phyloP scores from a whole-genome alignment of 139 green algal genomes.

The Closterium sp. region DNA sequence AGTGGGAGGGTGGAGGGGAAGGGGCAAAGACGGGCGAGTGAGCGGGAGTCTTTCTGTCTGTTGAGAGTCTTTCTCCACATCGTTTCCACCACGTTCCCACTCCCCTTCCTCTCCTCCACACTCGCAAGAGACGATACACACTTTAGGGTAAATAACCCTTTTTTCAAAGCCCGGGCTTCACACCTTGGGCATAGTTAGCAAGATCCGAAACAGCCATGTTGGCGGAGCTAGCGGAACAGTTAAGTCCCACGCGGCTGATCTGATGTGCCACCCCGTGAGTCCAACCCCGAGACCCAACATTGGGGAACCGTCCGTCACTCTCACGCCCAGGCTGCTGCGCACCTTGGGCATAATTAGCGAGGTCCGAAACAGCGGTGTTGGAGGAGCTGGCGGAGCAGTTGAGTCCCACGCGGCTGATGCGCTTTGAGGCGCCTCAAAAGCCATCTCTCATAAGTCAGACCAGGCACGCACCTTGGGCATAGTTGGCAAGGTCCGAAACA shows the following conservation, averaged over 20 bases:
- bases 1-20: neutral
- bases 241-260: neutral
- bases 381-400: neutral
- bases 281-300: too few relatives aligned
- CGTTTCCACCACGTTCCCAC: too few relatives aligned
- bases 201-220: neutral
- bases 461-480: neutral
- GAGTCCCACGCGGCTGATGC: neutral
- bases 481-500: neutral
- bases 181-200: neutral
- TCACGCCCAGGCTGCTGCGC: too few relatives aligned
- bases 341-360: neutral
- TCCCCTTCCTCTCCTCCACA: too few relatives aligned
- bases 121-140: too few relatives aligned
- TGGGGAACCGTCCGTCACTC: neutral
- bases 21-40: too few relatives aligned
- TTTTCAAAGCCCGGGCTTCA: neutral
- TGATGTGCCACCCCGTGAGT: too few relatives aligned
- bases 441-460: too few relatives aligned
- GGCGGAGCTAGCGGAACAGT: neutral
- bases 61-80: too few relatives aligned
- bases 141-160: too few relatives aligned
- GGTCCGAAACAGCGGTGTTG: neutral
- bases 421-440: too few relatives aligned
- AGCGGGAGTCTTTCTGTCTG: too few relatives aligned